Percentiles rank a stretch among this genome's conserved stretches.
Conservation (phyloP, 2,329 filamentous ascomycete species). For the Hymenoscyphus repandus region DNA sequence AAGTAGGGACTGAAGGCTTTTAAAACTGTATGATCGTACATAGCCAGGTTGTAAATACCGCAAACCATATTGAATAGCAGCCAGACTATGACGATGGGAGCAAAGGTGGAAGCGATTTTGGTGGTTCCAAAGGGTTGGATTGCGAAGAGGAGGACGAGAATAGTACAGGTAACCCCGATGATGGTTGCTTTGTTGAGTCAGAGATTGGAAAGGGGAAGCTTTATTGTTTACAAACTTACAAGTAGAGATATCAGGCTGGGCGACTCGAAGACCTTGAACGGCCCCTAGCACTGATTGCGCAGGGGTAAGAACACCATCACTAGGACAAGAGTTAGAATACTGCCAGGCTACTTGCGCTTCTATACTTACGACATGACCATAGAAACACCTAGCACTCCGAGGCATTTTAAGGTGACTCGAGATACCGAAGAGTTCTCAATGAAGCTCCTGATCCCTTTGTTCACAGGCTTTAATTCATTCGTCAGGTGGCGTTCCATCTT, state of each 20-base stretch:
- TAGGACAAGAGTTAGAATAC: conserved; percentile 12
- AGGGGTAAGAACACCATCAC: conserved; percentile 62
- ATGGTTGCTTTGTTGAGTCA: conserved; percentile 45
- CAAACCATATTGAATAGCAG: conserved; percentile 56
- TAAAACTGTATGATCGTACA: conserved; percentile 48
- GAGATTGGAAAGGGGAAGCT: too few species aligned
- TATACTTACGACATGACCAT: conserved; percentile 51
- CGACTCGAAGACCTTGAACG: conserved; percentile 58
- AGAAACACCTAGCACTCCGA: conserved; percentile 61
- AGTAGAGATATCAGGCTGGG: conserved; percentile 50
- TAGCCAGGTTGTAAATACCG: conserved; percentile 57
- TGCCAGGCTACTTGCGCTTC: background rate
- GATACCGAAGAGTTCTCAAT: conserved; percentile 52
- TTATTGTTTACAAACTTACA: conserved; percentile 6
- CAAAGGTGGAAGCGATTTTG: conserved; percentile 55
- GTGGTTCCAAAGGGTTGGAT: conserved; percentile 61
- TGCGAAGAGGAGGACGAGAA: conserved; percentile 57
- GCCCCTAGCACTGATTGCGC: conserved; percentile 67
- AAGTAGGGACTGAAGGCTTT: conserved; percentile 54
- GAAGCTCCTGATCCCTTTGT: conserved; percentile 46
- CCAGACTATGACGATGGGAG: conserved; percentile 64
- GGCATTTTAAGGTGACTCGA: conserved; percentile 50
- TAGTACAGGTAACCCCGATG: conserved; percentile 59
- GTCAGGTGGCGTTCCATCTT: conserved; percentile 55
- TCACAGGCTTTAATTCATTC: conserved; percentile 47